phyloP scores from a whole-genome alignment of 306 rosid genomes.

The Corylus heterophylla region DNA sequence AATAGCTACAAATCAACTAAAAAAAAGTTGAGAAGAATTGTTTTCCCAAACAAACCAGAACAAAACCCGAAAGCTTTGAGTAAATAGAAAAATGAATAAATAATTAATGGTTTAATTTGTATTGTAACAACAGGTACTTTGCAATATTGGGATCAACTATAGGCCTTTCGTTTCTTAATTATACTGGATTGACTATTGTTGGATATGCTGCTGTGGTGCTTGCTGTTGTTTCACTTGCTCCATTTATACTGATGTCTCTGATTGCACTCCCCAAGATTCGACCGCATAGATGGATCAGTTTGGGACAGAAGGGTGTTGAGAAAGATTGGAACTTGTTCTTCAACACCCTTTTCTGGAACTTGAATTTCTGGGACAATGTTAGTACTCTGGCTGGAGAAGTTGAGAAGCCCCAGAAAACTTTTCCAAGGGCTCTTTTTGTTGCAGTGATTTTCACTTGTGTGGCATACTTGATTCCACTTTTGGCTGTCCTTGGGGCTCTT shows the following conservation, averaged over 20 bases:
- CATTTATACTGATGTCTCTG: conserved; percentile 44
- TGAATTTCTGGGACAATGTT: conserved; percentile 73
- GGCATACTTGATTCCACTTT: conserved; percentile 46
- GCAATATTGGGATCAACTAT: conserved; percentile 39
- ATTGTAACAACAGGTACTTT: conserved; percentile 10
- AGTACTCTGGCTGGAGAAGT: conserved; percentile 69
- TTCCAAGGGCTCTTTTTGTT: conserved; percentile 56
- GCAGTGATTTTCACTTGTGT: conserved; percentile 56
- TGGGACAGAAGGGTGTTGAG: conserved; percentile 39
- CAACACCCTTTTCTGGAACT: conserved; percentile 66
- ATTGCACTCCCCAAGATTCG: conserved; percentile 59
- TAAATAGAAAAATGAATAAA: too few relatives aligned
- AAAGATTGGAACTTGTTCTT: conserved; percentile 57
- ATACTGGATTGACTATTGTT: conserved; percentile 56
- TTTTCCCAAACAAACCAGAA: too few relatives aligned
- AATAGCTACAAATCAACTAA: too few relatives aligned
- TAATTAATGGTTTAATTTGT: too few relatives aligned
- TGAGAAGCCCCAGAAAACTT: conserved; percentile 47
- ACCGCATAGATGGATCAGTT: conserved; percentile 49
- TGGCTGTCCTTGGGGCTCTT: conserved; percentile 52
- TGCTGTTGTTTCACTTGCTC: conserved; percentile 53
- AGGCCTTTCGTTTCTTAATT: conserved; percentile 48
- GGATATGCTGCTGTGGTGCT: conserved; percentile 53
- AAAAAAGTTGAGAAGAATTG: too few relatives aligned
- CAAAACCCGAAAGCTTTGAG: too few relatives aligned